These are phyloP conservation scores for Penicillium sp. DNA, from an alignment of 2,329 filamentous ascomycete species.

Conservation along the genomic window DNA sequence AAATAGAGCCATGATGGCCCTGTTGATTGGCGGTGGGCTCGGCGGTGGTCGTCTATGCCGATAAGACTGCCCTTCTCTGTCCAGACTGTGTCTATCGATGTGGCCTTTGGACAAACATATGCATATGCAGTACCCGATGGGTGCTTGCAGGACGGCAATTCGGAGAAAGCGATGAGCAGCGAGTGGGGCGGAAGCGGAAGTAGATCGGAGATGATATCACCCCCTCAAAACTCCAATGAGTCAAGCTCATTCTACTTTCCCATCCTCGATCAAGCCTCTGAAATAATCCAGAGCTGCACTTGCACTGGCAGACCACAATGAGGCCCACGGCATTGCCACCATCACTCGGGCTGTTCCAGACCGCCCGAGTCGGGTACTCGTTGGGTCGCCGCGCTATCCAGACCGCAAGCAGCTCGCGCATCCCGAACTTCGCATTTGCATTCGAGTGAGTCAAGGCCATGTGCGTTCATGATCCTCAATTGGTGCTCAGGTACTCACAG, in stretches of 20 bases:
- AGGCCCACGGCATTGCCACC: conserved; percentile 20
- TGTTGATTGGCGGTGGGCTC: no score
- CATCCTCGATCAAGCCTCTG: background rate
- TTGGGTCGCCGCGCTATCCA: conserved; percentile 23
- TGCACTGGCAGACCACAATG: conserved; percentile 16
- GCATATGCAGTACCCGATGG: background rate
- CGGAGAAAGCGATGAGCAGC: background rate
- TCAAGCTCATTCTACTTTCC: background rate
- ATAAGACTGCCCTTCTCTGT: no score
- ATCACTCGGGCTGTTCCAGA: conserved; percentile 24
- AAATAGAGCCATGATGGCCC: no score
- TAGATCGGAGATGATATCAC: conserved; percentile 8
- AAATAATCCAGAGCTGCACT: no score
- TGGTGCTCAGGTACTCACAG: conserved; percentile 9
- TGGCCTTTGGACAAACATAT: background rate
- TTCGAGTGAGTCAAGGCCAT: conserved; percentile 36
- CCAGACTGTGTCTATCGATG: no score
- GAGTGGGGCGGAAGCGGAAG: conserved; percentile 1
- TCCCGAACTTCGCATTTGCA: conserved; percentile 42
- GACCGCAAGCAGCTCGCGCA: conserved; percentile 22
- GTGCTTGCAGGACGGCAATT: background rate
- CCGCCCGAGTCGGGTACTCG: conserved; percentile 16
- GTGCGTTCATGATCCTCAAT: conserved; percentile 2
- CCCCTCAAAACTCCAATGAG: background rate
- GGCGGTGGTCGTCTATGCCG: no score